Evolutionary conservation across 2,329 filamentous ascomycete species (phyloP).

Genomic region (Trichoderma aggressivum): DNA sequence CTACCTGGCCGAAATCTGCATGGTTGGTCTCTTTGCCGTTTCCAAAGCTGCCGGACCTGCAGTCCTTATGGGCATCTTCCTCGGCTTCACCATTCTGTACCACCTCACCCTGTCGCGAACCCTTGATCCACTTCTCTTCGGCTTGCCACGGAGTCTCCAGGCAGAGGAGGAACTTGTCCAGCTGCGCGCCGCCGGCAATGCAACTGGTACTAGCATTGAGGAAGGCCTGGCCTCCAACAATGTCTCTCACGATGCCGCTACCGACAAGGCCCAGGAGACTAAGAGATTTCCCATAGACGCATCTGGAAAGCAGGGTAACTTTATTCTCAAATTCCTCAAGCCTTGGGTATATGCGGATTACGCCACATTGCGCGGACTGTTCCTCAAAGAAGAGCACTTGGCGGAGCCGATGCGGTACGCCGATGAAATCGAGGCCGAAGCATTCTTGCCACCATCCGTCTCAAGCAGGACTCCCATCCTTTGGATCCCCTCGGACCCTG

Average conservation of each 20-base stretch:
- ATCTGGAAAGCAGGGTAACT: slow-evolving; percentile 46
- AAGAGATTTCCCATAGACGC: slow-evolving; percentile 25
- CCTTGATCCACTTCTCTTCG: slow-evolving; percentile 68
- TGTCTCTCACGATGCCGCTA: slow-evolving; percentile 12
- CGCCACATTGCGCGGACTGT: slow-evolving; percentile 56
- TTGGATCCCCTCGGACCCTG: slow-evolving; percentile 72
- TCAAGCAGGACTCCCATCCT: slow-evolving; percentile 58
- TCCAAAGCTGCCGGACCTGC: slow-evolving; percentile 65
- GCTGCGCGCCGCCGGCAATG: slow-evolving; percentile 26
- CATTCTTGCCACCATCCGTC: slow-evolving; percentile 71
- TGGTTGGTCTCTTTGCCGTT: slow-evolving; percentile 78
- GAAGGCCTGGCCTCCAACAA: slow-evolving; percentile 21
- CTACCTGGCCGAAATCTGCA: slow-evolving; percentile 74
- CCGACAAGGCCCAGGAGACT: slow-evolving; percentile 22
- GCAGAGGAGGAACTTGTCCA: slow-evolving; percentile 41
- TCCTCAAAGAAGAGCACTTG: slow-evolving; percentile 2
- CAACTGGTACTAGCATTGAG: slow-evolving; percentile 30
- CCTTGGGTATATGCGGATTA: slow-evolving; percentile 77
- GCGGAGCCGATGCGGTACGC: slow-evolving; percentile 47
- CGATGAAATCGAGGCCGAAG: slow-evolving; percentile 59
- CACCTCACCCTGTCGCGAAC: slow-evolving; percentile 69
- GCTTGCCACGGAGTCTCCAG: slow-evolving; percentile 61
- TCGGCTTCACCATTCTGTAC: slow-evolving; percentile 73
- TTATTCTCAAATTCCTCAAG: slow-evolving; percentile 62
- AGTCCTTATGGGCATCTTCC: slow-evolving; percentile 69